Percentiles rank a stretch among this genome's conserved stretches.
phyloP scores from a whole-genome alignment of 805 yeast species.

The Candida jianshihensis region DNA sequence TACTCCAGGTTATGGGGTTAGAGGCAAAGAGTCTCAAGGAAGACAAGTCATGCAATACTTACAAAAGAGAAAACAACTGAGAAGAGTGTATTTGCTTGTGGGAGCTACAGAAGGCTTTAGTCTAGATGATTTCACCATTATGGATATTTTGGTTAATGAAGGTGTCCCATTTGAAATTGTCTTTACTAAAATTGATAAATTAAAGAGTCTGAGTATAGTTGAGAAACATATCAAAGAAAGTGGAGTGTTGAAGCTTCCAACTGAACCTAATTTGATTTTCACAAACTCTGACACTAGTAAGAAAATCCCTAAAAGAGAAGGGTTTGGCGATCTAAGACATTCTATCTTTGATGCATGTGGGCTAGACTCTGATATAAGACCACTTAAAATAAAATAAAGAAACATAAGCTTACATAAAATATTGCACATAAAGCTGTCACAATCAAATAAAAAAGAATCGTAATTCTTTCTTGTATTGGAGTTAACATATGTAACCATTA shows the following conservation, averaged over 20 bases:
- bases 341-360: conserved; percentile 51
- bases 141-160: conserved; percentile 39
- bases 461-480: neutral
- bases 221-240: conserved; percentile 32
- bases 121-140: conserved; percentile 46
- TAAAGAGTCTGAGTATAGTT: conserved; percentile 32
- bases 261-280: conserved; percentile 38
- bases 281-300: conserved; percentile 41
- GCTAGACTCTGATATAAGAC: conserved; percentile 19
- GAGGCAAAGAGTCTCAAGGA: conserved; percentile 65
- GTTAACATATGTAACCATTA: neutral
- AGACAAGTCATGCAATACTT: conserved; percentile 58
- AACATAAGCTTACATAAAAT: neutral
- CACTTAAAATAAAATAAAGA: conserved; percentile 13
- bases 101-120: conserved; percentile 56
- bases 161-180: conserved; percentile 72
- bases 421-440: neutral
- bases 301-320: conserved; percentile 34
- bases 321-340: conserved; percentile 45
- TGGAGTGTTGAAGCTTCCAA: conserved; percentile 33
- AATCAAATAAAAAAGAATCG: neutral
- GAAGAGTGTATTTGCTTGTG: conserved; percentile 53
- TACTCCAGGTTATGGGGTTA: conserved; percentile 85
- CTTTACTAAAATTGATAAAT: conserved; percentile 68
- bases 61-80: conserved; percentile 42